Percentiles rank a stretch among this genome's conserved stretches.
Evolutionary conservation across 164 flowering plant genomes (phyloP).

Genomic region (Vitis vinifera): DNA sequence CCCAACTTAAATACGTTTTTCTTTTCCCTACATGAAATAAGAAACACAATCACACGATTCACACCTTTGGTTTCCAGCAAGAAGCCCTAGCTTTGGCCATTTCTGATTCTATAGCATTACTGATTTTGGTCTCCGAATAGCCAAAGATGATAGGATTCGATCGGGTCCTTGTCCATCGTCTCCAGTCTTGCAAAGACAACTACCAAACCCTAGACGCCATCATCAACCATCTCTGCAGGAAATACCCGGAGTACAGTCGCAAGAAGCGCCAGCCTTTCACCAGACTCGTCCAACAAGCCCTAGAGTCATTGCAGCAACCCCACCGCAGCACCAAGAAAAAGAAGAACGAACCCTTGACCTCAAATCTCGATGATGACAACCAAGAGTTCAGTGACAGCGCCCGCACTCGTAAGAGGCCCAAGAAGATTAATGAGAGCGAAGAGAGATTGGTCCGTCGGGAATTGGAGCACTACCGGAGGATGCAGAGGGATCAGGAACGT

Average conservation of each 20-base stretch:
- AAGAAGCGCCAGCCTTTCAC: conserved; percentile 34
- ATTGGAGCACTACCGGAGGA: conserved; percentile 22
- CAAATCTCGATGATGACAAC: conserved; percentile 4
- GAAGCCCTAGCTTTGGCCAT: too few species aligned
- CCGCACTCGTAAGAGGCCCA: conserved; percentile 31
- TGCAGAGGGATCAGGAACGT: background rate
- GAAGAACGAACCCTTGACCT: background rate
- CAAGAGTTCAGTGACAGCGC: background rate
- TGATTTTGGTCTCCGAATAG: too few species aligned
- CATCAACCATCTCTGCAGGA: conserved; percentile 49
- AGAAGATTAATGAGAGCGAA: conserved; percentile 35
- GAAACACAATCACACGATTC: too few species aligned
- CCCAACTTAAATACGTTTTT: too few species aligned
- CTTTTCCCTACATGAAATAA: too few species aligned
- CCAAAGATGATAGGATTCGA: too few species aligned
- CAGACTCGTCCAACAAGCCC: conserved; percentile 25
- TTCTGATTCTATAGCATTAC: too few species aligned
- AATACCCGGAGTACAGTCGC: conserved; percentile 47
- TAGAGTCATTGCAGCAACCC: conserved; percentile 10
- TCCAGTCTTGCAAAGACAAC: conserved; percentile 30
- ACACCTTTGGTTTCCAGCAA: too few species aligned
- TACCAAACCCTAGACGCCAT: conserved; percentile 34
- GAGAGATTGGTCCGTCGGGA: conserved; percentile 38
- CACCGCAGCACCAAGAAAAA: background rate
- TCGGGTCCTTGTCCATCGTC: conserved; percentile 27